Evolutionary conservation across 768 basidiomycete genomes (phyloP).

Genomic region (Lyophyllum atratum): DNA sequence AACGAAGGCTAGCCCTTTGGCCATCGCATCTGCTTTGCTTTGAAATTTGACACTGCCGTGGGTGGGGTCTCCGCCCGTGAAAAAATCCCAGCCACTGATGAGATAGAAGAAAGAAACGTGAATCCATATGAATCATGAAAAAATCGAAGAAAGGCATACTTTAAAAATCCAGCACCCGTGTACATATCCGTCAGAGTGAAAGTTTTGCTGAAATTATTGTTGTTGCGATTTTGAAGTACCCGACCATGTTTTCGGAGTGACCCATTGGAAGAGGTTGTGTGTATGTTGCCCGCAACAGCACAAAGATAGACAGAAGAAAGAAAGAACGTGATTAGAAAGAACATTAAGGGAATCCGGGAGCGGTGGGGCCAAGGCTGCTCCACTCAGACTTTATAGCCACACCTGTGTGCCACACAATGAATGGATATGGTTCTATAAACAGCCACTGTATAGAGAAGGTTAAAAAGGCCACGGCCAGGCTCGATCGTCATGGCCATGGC

Average conservation of each 20-base stretch:
- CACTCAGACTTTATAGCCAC: constrained; percentile 7
- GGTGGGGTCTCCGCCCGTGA: constrained; percentile 64
- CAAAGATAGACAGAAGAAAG: constrained; percentile 8
- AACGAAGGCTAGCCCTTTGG: constrained; percentile 61
- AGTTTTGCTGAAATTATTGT: constrained; percentile 19
- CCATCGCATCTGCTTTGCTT: constrained; percentile 44
- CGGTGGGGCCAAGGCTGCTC: not conserved
- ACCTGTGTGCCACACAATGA: not conserved
- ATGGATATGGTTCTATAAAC: not conserved
- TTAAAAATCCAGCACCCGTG: constrained; percentile 57
- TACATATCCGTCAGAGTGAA: constrained; percentile 37
- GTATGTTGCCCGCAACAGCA: constrained; percentile 33
- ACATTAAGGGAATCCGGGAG: constrained; percentile 1
- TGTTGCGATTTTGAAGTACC: constrained; percentile 20
- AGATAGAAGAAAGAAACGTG: not conserved
- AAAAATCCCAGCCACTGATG: constrained; percentile 77
- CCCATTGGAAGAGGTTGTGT: not conserved
- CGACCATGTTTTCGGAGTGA: constrained; percentile 20
- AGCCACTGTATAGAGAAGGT: no score
- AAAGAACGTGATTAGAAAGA: constrained; percentile 6
- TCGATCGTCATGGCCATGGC: not conserved
- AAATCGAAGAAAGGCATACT: constrained; percentile 39
- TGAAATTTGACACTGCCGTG: constrained; percentile 68
- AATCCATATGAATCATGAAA: not conserved
- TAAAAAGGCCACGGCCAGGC: not conserved